A percentile compares a stretch with the other conserved stretches of the same genome.
Evolutionary conservation across 2,329 filamentous ascomycete species (phyloP).

Genomic region (Botryosphaeria dothidea): DNA sequence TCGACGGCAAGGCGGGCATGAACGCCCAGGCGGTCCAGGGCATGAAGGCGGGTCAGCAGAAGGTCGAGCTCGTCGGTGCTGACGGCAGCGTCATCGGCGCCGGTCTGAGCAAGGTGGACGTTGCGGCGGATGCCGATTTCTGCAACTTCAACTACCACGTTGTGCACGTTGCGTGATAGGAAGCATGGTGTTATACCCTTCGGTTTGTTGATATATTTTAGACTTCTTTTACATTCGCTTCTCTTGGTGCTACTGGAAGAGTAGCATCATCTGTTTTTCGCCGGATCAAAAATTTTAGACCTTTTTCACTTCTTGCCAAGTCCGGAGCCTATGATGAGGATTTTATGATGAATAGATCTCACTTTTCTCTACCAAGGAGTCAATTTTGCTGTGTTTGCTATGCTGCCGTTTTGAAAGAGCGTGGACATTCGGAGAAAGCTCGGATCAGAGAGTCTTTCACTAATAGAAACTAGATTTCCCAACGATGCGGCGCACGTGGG

Average conservation of each 20-base stretch:
- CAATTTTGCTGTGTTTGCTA: too few species aligned
- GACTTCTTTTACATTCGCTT: too few species aligned
- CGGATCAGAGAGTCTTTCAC: too few species aligned
- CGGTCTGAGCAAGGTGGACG: neutral
- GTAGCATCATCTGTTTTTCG: too few species aligned
- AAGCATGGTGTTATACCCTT: too few species aligned
- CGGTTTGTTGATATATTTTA: too few species aligned
- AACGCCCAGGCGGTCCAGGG: conserved; percentile 5
- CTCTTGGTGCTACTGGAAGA: too few species aligned
- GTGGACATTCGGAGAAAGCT: too few species aligned
- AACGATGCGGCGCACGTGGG: too few species aligned
- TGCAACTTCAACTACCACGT: conserved; percentile 19
- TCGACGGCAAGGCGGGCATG: conserved; percentile 7
- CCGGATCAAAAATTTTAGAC: too few species aligned
- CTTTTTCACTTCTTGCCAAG: neutral
- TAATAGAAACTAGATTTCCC: too few species aligned
- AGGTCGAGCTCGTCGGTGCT: neutral
- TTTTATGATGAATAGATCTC: neutral
- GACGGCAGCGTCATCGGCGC: neutral
- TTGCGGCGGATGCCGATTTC: conserved; percentile 6
- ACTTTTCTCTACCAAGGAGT: neutral
- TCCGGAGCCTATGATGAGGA: neutral
- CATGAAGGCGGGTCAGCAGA: neutral
- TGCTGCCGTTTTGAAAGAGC: too few species aligned
- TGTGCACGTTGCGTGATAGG: neutral